Evolutionary conservation across 1,284 basidiomycete species (phyloP).

Genomic region (Sanguinoderma infundibulare): DNA sequence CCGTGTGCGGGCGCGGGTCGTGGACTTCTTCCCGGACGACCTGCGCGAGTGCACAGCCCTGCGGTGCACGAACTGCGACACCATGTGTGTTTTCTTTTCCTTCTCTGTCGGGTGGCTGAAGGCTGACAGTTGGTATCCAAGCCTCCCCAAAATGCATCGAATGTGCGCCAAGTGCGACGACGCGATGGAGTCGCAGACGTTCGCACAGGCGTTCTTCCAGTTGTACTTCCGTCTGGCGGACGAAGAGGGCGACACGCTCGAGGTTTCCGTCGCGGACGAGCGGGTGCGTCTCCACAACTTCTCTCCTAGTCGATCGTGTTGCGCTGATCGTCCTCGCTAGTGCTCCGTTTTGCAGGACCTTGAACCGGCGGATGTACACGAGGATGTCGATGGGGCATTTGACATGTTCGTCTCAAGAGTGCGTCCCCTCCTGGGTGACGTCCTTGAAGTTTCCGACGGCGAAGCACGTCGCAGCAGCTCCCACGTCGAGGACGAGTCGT

Average conservation of each 20-base stretch:
- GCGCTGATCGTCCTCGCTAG: conserved; percentile 32
- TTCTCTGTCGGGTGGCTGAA: background rate
- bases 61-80: conserved; percentile 56
- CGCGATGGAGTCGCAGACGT: conserved; percentile 46
- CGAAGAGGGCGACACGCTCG: conserved; percentile 43
- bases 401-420: conserved; percentile 44
- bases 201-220: conserved; percentile 49
- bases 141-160: conserved; percentile 46
- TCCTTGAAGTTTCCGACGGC: conserved; percentile 28
- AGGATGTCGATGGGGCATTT: conserved; percentile 41
- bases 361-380: conserved; percentile 44
- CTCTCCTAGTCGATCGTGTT: background rate
- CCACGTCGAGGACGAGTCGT: conserved; percentile 1
- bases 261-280: conserved; percentile 47
- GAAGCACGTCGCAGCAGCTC: conserved; percentile 16
- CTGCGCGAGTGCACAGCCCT: conserved; percentile 51
- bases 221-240: conserved; percentile 58
- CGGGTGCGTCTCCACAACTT: conserved; percentile 15
- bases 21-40: conserved; percentile 59
- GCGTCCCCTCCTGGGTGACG: conserved; percentile 48
- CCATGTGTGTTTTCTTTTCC: conserved; percentile 43
- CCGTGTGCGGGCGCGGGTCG: conserved; percentile 51
- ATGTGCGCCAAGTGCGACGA: conserved; percentile 58
- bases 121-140: conserved; percentile 27
- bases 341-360: conserved; percentile 48